These are phyloP conservation scores for Thalassiosira exigua DNA, from an alignment of 352 stramenopile species.

Conservation along the genomic window DNA sequence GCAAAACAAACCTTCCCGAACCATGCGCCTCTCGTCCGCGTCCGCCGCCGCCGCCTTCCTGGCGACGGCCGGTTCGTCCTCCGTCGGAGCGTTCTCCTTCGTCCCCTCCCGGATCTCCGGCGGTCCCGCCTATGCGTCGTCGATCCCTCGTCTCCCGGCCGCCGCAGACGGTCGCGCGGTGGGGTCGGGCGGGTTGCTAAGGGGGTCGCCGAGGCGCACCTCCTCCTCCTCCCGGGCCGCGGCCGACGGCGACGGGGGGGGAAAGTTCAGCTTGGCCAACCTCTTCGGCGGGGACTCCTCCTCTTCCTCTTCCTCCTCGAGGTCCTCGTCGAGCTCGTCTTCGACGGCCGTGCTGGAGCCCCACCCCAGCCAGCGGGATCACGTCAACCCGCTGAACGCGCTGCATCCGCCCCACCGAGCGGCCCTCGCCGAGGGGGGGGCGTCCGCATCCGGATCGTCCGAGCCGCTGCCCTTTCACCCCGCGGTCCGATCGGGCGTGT, in stretches of 20 bases:
- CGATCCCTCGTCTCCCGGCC: not conserved
- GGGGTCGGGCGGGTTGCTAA: conserved; percentile 32
- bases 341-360: conserved; percentile 48
- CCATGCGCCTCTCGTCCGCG: not conserved
- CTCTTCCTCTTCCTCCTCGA: not conserved
- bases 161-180: not conserved
- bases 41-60: not conserved
- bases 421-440: not conserved
- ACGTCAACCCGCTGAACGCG: conserved; percentile 82
- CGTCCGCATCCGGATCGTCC: not conserved
- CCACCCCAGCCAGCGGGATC: conserved; percentile 71
- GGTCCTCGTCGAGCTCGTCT: not conserved
- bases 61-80: not conserved
- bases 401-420: conserved; percentile 58
- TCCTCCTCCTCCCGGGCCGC: no score
- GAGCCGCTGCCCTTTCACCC: conserved; percentile 77
- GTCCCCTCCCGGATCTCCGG: conserved; percentile 8
- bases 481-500: conserved; percentile 78
- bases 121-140: not conserved
- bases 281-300: conserved; percentile 31
- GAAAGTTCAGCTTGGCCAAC: conserved; percentile 56
- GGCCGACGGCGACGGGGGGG: not conserved
- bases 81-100: conserved; percentile 39
- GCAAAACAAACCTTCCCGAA: no score
- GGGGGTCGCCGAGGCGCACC: no score